Percentiles rank a stretch among this genome's conserved stretches.
phyloP scores from a whole-genome alignment of 257 asterid species.

The Plantago ovata region DNA sequence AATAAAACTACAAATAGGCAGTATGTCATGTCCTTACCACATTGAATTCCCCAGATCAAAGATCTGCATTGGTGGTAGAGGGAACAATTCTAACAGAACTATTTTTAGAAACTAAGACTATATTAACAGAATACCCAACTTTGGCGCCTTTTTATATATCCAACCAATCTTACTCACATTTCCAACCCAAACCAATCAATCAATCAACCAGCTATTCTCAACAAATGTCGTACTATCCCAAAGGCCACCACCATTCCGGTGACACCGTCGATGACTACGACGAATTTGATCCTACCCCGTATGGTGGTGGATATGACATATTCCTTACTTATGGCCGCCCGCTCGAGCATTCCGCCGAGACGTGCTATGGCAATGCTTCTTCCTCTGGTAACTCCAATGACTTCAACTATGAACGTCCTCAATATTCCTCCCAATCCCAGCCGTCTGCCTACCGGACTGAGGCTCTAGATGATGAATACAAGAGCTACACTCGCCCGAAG shows the following conservation, averaged over 20 bases:
- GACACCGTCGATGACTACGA: conserved; percentile 72
- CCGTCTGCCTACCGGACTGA: conserved; percentile 77
- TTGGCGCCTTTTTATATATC: background rate
- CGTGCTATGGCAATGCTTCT: conserved; percentile 59
- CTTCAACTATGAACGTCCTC: conserved; percentile 79
- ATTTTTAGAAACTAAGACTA: background rate
- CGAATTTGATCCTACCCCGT: conserved; percentile 83
- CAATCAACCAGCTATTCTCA: conserved; percentile 11
- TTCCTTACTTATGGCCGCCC: conserved; percentile 68
- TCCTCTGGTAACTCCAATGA: conserved; percentile 39
- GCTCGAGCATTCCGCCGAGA: conserved; percentile 69
- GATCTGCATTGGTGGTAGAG: background rate
- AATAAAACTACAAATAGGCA: no score
- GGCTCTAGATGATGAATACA: conserved; percentile 69
- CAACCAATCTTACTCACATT: background rate
- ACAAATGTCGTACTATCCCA: conserved; percentile 76
- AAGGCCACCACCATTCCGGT: conserved; percentile 52
- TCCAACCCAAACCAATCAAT: conserved; percentile 5
- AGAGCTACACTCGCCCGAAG: conserved; percentile 69
- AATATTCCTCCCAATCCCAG: conserved; percentile 54
- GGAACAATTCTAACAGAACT: background rate
- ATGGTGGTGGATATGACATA: conserved; percentile 87
- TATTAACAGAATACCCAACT: background rate
- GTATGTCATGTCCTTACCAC: no score
- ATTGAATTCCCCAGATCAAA: background rate